Evolutionary conservation across 192 early-diverging fungal genomes (phyloP).

Genomic region (Backusella westeae): DNA sequence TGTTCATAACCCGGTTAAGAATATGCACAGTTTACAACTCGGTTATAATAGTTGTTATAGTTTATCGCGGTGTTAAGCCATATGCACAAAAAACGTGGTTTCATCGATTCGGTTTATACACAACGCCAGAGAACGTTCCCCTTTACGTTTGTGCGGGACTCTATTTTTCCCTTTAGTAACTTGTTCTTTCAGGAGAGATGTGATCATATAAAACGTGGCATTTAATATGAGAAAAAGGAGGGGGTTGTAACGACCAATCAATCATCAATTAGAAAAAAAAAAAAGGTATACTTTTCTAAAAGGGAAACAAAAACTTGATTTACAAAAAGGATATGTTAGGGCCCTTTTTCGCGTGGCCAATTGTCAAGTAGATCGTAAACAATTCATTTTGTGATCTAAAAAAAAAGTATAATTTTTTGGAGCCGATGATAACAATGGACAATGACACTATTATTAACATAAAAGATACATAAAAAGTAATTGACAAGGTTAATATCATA

Average conservation of each 20-base stretch:
- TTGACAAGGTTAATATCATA: not conserved
- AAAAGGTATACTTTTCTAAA: not conserved
- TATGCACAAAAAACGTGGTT: not conserved
- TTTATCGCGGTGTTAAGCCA: not conserved
- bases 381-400: not conserved
- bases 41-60: not conserved
- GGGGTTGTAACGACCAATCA: not conserved
- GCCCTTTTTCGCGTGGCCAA: not conserved
- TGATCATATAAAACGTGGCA: not conserved
- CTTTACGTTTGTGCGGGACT: not conserved
- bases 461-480: not conserved
- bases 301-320: not conserved
- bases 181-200: not conserved
- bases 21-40: not conserved
- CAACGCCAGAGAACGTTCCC: not conserved
- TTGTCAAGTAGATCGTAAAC: not conserved
- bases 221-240: constrained; percentile 1
- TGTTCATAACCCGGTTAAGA: not conserved
- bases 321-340: not conserved
- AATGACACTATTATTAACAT: not conserved
- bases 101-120: not conserved
- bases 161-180: not conserved
- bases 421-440: not conserved
- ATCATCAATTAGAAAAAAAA: not conserved
- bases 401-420: not conserved